Conservation (phyloP, 371 early-diverging fungal genomes). For the Encephalitozoon intestinalis region DNA sequence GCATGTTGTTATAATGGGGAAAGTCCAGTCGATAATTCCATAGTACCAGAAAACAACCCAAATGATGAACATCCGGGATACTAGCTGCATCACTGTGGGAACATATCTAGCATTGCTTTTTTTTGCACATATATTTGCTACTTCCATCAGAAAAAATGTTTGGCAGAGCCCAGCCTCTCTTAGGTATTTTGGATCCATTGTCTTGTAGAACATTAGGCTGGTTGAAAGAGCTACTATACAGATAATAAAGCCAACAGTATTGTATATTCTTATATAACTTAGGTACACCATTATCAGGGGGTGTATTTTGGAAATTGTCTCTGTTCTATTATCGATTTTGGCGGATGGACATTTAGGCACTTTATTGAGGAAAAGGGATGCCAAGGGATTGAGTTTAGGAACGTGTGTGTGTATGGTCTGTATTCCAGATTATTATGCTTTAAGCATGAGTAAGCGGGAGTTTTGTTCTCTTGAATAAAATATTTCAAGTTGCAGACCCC, state of each 20-base stretch:
- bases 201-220: slow-evolving; percentile 4
- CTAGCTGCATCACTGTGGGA: slow-evolving; percentile 41
- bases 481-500: not conserved
- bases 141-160: slow-evolving; percentile 43
- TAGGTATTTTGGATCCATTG: slow-evolving; percentile 17
- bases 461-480: not conserved
- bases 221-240: slow-evolving; percentile 5
- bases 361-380: not conserved
- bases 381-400: not conserved
- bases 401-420: not conserved
- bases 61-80: slow-evolving; percentile 31
- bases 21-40: not conserved
- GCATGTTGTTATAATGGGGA: slow-evolving; percentile 22
- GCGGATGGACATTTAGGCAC: not conserved
- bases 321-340: not conserved
- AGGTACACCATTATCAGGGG: not conserved
- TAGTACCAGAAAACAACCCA: slow-evolving; percentile 34
- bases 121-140: slow-evolving; percentile 34
- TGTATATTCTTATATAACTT: slow-evolving; percentile 39
- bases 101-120: slow-evolving; percentile 26
- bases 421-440: no score
- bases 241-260: slow-evolving; percentile 21
- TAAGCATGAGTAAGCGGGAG: not conserved
- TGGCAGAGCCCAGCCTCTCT: slow-evolving; percentile 19
- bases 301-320: not conserved